A percentile compares a stretch with the other conserved stretches of the same genome.
Evolutionary conservation across 441 rosid species (phyloP).

Genomic region (Dalechampia spathulata): DNA sequence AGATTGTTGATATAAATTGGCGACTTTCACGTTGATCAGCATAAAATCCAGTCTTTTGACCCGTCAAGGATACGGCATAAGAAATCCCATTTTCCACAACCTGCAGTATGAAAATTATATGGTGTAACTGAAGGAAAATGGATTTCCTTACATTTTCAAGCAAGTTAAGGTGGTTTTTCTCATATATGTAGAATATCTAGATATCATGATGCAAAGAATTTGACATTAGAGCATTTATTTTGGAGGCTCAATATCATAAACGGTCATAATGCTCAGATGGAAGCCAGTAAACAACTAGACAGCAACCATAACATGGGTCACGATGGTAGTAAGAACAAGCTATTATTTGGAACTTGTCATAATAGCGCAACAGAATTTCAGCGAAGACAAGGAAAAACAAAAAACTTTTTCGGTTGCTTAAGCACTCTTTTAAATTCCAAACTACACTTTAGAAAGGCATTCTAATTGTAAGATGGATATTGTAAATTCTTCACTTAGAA

Average conservation of each 20-base stretch:
- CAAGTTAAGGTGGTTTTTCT: not conserved
- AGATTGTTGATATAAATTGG: slow-evolving; percentile 57
- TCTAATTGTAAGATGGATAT: too few relatives aligned
- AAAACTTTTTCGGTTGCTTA: too few relatives aligned
- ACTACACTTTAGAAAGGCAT: too few relatives aligned
- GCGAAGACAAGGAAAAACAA: not conserved
- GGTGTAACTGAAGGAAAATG: slow-evolving; percentile 2
- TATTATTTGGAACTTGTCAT: not conserved
- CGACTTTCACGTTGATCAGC: slow-evolving; percentile 83
- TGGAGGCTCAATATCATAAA: not conserved
- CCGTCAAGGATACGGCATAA: slow-evolving; percentile 58
- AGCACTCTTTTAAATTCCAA: too few relatives aligned
- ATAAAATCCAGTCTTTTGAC: slow-evolving; percentile 90
- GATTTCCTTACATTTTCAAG: not conserved
- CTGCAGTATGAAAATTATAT: slow-evolving; percentile 24
- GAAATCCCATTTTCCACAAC: slow-evolving; percentile 69
- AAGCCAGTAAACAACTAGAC: not conserved
- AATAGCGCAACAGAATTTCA: not conserved
- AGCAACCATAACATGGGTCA: not conserved
- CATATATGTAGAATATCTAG: not conserved
- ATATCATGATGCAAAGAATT: not conserved
- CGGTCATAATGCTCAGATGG: not conserved
- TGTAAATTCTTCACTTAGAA: too few relatives aligned
- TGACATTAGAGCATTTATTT: not conserved
- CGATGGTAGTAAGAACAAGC: not conserved